Evolutionary conservation across 2,329 filamentous ascomycete species (phyloP).

Genomic region (Dactylellina drechsleri): DNA sequence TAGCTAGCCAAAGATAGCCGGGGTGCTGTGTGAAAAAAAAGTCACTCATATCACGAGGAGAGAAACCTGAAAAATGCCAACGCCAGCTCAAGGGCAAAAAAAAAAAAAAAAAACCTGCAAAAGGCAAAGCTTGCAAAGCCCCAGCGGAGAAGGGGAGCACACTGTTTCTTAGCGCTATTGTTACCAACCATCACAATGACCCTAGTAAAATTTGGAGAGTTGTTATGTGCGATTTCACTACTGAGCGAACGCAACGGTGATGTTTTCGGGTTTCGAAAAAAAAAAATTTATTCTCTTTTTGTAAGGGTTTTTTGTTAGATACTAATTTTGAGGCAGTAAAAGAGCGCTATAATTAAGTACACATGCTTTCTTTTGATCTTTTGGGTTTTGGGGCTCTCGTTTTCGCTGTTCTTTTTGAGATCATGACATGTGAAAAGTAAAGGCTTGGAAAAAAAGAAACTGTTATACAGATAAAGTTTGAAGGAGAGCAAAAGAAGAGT

Average conservation of each 20-base stretch:
- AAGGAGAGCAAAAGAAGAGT: constrained; percentile 17
- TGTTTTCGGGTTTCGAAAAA: constrained; percentile 48
- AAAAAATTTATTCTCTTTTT: constrained; percentile 55
- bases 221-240: too few species aligned
- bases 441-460: constrained; percentile 31
- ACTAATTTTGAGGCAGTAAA: constrained; percentile 54
- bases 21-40: constrained; percentile 22
- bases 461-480: constrained; percentile 49
- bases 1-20: constrained; percentile 19
- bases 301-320: constrained; percentile 37
- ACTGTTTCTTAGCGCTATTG: constrained; percentile 32
- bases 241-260: constrained; percentile 23
- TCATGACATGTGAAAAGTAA: constrained; percentile 45
- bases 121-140: constrained; percentile 1
- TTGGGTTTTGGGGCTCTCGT: constrained; percentile 20
- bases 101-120: constrained; percentile 10
- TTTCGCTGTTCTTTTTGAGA: constrained; percentile 39
- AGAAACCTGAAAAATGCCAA: constrained; percentile 26
- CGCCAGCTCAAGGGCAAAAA: constrained; percentile 18
- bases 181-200: constrained; percentile 34
- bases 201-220: constrained; percentile 32
- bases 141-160: constrained; percentile 3
- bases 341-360: constrained; percentile 49
- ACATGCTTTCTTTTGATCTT: constrained; percentile 45
- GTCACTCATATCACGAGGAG: constrained; percentile 51